Base-by-base conservation (phyloP, 257 asterid species). In the Cordia subcordata region DNA sequence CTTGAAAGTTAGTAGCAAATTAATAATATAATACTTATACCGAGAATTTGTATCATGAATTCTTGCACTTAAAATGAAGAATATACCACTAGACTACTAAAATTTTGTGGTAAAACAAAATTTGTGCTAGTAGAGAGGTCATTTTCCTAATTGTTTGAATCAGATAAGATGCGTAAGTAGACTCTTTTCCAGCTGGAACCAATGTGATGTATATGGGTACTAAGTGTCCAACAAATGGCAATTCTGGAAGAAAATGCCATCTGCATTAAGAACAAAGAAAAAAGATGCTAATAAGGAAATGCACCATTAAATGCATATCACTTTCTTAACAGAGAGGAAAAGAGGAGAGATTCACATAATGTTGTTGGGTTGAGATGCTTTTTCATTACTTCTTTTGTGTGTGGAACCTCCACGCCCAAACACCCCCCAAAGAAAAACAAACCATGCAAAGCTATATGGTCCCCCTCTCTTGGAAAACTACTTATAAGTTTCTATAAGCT, bases 181-280 rank as follows among this genome's bases (percentile, higher is more conserved):
- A 66, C 46, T 58, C n/a, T 71, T 33, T 50, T 58, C 78, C 83
- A 78, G 81, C 82, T 82, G 88, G 72, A 69, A 65, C 70, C 76
- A 69, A 64, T 67, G 45, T 63, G 64, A 57, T 60, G 63, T n/a
- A 39, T 56, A 57, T 21, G 56, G 68, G 35, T 13, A 37, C 20
- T 27, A 27, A 44, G 56, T 56, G 47, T 68, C 65, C 68, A 65
- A 71, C 55, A 74, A 67, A 66, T 65, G 62, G 66, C 67, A 69
- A 61, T 61, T 39, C 17, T 64, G 45, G 68, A 55, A 66, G 57
- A 50, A 65, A 70, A 61, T 61, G 59, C 61, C 62, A 65, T 17
- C 37, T 58, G 54, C 60, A 64, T 55, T 66, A 42, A 70, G n/a
- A n/a, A n/a, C n/a, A 52, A 61, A 51, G 35, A 53, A 46, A 59